Conservation (phyloP, 2,329 filamentous ascomycete species). For the Berkeleyomyces rouxiae region DNA sequence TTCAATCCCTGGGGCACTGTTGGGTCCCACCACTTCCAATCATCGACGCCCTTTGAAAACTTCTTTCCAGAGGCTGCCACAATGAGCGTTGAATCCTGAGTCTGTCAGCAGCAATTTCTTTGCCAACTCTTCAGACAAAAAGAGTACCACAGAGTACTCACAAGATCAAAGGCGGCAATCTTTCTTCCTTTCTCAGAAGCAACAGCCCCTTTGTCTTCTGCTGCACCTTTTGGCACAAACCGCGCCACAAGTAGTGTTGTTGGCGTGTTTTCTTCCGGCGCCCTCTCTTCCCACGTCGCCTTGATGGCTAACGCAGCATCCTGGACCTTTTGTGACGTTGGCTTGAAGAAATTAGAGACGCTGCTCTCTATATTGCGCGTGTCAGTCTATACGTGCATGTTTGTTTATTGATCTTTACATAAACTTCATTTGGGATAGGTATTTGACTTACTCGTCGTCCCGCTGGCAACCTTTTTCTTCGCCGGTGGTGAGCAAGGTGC, state of each 20-base stretch:
- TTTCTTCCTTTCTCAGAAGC: constrained; percentile 28
- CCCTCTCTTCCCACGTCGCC: constrained; percentile 46
- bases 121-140: not conserved
- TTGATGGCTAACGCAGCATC: constrained; percentile 37
- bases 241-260: constrained; percentile 58
- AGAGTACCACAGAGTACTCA: constrained; percentile 18
- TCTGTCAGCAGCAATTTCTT: not conserved
- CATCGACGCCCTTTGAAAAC: constrained; percentile 50
- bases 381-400: not conserved
- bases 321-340: constrained; percentile 66
- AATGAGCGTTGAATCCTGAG: constrained; percentile 75
- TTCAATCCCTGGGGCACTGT: constrained; percentile 51
- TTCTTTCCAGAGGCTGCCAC: constrained; percentile 63
- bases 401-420: not conserved
- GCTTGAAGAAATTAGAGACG: constrained; percentile 77
- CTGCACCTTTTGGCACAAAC: constrained; percentile 34
- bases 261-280: constrained; percentile 31
- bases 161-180: constrained; percentile 56
- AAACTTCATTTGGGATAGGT: no score
- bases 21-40: constrained; percentile 91
- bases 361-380: constrained; percentile 38
- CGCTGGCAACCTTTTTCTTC: constrained; percentile 7
- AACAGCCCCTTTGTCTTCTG: not conserved
- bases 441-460: constrained; percentile 2
- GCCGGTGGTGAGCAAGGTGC: constrained; percentile 4